phyloP scores from a whole-genome alignment of 768 basidiomycete genomes.

The Mycena kentingensis region DNA sequence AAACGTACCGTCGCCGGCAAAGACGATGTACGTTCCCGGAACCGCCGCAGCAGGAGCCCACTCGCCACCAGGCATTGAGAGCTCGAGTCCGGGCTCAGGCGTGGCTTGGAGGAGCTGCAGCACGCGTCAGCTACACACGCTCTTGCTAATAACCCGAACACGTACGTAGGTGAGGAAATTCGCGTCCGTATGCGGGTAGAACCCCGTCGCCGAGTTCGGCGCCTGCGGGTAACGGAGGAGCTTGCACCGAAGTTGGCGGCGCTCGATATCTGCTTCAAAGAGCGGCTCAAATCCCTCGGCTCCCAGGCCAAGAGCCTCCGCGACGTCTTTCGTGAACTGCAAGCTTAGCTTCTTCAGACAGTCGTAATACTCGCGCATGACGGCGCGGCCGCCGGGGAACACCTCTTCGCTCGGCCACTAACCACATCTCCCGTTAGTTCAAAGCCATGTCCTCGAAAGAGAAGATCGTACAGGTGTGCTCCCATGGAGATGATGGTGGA shows the following conservation, averaged over 20 bases:
- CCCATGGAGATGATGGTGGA: slow-evolving; percentile 17
- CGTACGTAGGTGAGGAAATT: slow-evolving; percentile 22
- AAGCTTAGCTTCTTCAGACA: slow-evolving; percentile 12
- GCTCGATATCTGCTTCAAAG: slow-evolving; percentile 12
- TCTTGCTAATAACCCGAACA: neutral
- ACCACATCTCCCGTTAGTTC: neutral
- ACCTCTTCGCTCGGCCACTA: slow-evolving; percentile 19
- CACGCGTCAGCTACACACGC: neutral
- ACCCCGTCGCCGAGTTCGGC: slow-evolving; percentile 9
- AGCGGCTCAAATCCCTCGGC: slow-evolving; percentile 15
- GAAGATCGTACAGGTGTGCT: slow-evolving; percentile 3
- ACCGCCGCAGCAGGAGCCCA: slow-evolving; percentile 16
- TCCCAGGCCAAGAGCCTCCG: slow-evolving; percentile 20
- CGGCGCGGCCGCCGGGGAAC: slow-evolving; percentile 16
- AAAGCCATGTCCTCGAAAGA: neutral
- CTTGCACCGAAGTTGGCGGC: slow-evolving; percentile 22
- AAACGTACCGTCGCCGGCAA: slow-evolving; percentile 9
- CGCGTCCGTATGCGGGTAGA: slow-evolving; percentile 18
- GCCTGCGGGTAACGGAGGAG: slow-evolving; percentile 15
- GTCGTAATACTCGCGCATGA: slow-evolving; percentile 14
- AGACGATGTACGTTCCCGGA: slow-evolving; percentile 16
- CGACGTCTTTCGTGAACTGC: slow-evolving; percentile 11
- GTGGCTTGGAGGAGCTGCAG: slow-evolving; percentile 14
- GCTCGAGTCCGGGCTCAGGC: slow-evolving; percentile 11
- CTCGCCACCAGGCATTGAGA: slow-evolving; percentile 10